Percentiles rank a stretch among this genome's conserved stretches.
These are phyloP conservation scores for Aureobasidium sp. DNA, from an alignment of 2,329 filamentous ascomycete species.

Conservation along the genomic window DNA sequence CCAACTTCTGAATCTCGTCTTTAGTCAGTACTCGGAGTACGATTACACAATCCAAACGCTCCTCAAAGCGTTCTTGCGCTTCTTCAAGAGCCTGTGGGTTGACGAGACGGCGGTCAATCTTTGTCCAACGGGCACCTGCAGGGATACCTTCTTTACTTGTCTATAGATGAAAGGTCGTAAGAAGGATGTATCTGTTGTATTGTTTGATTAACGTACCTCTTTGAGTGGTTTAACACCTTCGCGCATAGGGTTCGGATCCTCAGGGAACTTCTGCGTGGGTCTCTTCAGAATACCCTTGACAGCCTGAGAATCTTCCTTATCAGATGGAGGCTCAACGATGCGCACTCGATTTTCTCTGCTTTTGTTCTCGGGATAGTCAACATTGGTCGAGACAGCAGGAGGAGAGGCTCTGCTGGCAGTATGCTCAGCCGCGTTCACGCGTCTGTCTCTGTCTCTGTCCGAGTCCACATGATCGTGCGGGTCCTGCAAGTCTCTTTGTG, in stretches of 20 bases:
- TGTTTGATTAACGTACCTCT: constrained; percentile 53
- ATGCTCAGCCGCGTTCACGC: neutral
- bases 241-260: constrained; percentile 82
- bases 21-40: constrained; percentile 87
- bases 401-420: neutral
- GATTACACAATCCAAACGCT: constrained; percentile 94
- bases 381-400: neutral
- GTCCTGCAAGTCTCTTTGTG: constrained; percentile 17
- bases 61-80: constrained; percentile 92
- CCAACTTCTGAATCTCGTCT: constrained; percentile 91
- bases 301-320: constrained; percentile 70
- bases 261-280: constrained; percentile 85
- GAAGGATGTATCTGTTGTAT: neutral
- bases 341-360: constrained; percentile 43
- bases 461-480: constrained; percentile 11
- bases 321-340: constrained; percentile 76
- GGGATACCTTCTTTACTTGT: constrained; percentile 44
- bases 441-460: constrained; percentile 18
- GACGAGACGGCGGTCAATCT: constrained; percentile 88
- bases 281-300: constrained; percentile 89
- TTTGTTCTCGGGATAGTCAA: constrained; percentile 26
- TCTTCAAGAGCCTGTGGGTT: constrained; percentile 89
- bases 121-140: constrained; percentile 88
- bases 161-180: constrained; percentile 23
- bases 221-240: constrained; percentile 97